phyloP scores from a whole-genome alignment of 2,329 filamentous ascomycete genomes.

The Alternaria solani region DNA sequence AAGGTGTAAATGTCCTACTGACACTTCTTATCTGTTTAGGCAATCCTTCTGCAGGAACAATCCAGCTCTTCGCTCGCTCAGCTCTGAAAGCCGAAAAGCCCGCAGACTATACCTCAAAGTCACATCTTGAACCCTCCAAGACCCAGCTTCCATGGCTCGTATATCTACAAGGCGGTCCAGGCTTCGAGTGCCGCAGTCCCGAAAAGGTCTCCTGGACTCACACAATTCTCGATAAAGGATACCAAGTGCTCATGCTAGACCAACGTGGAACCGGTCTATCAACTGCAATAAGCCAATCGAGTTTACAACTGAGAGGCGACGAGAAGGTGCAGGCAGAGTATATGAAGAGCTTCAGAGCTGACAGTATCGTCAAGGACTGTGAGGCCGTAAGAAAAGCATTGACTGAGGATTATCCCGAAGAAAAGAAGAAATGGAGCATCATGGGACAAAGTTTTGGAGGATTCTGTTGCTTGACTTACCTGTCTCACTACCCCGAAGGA shows the following conservation, averaged over 20 bases:
- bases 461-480: slow-evolving; percentile 83
- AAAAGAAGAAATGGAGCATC: slow-evolving; percentile 81
- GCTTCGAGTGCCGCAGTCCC: slow-evolving; percentile 77
- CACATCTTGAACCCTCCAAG: slow-evolving; percentile 60
- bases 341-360: slow-evolving; percentile 83
- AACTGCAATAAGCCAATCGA: slow-evolving; percentile 77
- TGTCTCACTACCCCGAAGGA: slow-evolving; percentile 79
- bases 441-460: slow-evolving; percentile 94
- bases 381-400: slow-evolving; percentile 83
- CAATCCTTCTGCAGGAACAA: slow-evolving; percentile 65
- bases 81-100: slow-evolving; percentile 72
- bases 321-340: slow-evolving; percentile 78
- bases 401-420: slow-evolving; percentile 71
- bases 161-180: slow-evolving; percentile 87
- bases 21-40: slow-evolving; percentile 20
- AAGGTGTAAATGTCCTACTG: not conserved
- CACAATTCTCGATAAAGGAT: slow-evolving; percentile 77
- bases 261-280: slow-evolving; percentile 90
- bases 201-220: slow-evolving; percentile 77
- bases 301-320: slow-evolving; percentile 69
- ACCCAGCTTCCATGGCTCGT: slow-evolving; percentile 67
- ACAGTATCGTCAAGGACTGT: slow-evolving; percentile 87
- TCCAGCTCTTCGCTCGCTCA: slow-evolving; percentile 81
- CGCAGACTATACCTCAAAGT: slow-evolving; percentile 57
- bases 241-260: slow-evolving; percentile 85